A percentile compares a stretch with the other conserved stretches of the same genome.
phyloP scores from a whole-genome alignment of 495 filamentous ascomycete genomes.

The Geopyxis carbonaria region DNA sequence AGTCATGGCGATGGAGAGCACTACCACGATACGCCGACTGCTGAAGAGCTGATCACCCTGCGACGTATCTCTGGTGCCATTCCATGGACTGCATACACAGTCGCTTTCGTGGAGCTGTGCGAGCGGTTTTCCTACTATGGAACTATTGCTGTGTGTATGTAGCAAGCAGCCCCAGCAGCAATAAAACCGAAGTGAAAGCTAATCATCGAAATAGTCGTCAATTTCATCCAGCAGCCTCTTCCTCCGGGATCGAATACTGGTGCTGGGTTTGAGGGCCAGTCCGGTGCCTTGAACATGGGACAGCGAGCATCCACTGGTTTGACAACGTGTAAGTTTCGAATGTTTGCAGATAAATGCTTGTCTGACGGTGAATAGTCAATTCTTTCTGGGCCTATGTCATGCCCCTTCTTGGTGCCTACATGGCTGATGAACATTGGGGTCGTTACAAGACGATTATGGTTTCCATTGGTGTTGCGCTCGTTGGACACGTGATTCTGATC shows the following conservation, averaged over 20 bases:
- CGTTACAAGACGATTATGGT: constrained; percentile 51
- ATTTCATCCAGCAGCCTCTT: constrained; percentile 53
- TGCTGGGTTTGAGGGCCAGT: constrained; percentile 33
- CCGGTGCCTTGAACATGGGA: constrained; percentile 50
- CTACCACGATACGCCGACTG: constrained; percentile 33
- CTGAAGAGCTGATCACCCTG: constrained; percentile 43
- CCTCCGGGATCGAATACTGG: constrained; percentile 44
- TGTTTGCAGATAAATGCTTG: not conserved
- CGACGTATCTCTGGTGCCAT: constrained; percentile 48
- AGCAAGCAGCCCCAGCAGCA: not conserved
- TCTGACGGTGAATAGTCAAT: constrained; percentile 36
- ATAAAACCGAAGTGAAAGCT: not conserved
- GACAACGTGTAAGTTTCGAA: constrained; percentile 33
- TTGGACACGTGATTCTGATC: constrained; percentile 50
- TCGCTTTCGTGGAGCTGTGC: constrained; percentile 59
- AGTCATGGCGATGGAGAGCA: not conserved
- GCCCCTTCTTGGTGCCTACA: constrained; percentile 42
- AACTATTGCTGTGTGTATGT: constrained; percentile 51
- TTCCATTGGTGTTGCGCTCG: constrained; percentile 39
- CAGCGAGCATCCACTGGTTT: constrained; percentile 48
- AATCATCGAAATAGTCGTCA: constrained; percentile 30
- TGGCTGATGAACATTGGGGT: constrained; percentile 57
- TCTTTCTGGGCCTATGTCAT: constrained; percentile 58
- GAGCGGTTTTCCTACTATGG: constrained; percentile 73
- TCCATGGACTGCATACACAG: constrained; percentile 46